Conservation (phyloP, 164 flowering plant genomes). For the Cinnamomum micranthum region DNA sequence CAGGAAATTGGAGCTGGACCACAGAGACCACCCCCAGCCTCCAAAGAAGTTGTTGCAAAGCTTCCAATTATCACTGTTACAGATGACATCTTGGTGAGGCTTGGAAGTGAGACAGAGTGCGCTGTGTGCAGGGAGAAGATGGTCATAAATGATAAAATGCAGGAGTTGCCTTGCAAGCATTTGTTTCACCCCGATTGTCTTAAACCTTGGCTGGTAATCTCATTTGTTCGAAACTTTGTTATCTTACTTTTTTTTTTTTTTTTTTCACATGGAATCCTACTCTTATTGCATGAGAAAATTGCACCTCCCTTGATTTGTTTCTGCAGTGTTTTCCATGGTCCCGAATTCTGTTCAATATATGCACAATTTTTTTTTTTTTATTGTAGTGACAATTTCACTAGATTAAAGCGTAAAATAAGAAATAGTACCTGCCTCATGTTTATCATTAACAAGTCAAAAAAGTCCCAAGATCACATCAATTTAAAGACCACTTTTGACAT, state of each 20-base stretch:
- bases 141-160: slow-evolving; percentile 67
- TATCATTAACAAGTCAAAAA: too few relatives aligned
- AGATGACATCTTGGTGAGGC: slow-evolving; percentile 51
- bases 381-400: too few relatives aligned
- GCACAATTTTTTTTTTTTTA: too few relatives aligned
- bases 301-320: neutral
- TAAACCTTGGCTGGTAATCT: slow-evolving; percentile 93
- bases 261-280: neutral
- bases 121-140: slow-evolving; percentile 81
- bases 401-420: too few relatives aligned
- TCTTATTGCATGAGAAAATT: neutral
- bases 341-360: too few relatives aligned
- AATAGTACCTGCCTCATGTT: too few relatives aligned
- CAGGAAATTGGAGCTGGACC: slow-evolving; percentile 32
- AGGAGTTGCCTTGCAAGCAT: slow-evolving; percentile 97
- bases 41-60: slow-evolving; percentile 85
- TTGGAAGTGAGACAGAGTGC: slow-evolving; percentile 70
- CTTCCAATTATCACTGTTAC: slow-evolving; percentile 71
- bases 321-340: neutral
- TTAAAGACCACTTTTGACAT: too few relatives aligned
- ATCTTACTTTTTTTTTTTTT: neutral
- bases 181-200: slow-evolving; percentile 83
- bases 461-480: too few relatives aligned
- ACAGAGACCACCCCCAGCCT: slow-evolving; percentile 77
- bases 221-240: neutral